Evolutionary conservation across 192 early-diverging fungal species (phyloP), one percentile per base, ranked within the genome.

Genomic region (Podila epicladia): DNA sequence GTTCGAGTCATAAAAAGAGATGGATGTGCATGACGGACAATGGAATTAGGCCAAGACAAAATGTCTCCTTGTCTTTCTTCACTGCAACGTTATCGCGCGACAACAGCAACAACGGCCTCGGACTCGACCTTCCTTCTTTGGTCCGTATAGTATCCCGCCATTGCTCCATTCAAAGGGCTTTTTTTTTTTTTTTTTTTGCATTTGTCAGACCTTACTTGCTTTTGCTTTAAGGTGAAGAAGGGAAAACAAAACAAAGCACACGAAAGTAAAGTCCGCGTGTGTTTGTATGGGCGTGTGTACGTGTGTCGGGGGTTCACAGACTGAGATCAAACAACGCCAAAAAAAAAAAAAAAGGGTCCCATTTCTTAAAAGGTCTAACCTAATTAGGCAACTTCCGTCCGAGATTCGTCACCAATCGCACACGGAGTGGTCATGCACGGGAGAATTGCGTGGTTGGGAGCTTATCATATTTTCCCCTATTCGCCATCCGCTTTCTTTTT

Each of bases 341-440:
- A 29, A 48, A 50, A 51, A 51, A 49, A 19, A 51, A 65, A 65
- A 65, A 31, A 1, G 32, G 9, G 4, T 8, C 5, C 15, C 22
- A 4, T 11, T 1, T 15, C 26, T 8, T n/a, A 15, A 19, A 0
- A 61, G 17, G 3, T 41, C 60, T 19, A 7, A 11, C 68, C 58
- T 41, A 29, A 70, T 61, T 61, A 62, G 68, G 68, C 7, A 70
- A 70, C n/a, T 70, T 9, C 51, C n/a, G 29, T 60, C 68, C 68
- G 68, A 70, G 68, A 70, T 70, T 62, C 31, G 29, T 70, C 68
- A 58, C 58, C 59, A 45, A 62, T 70, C 59, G 29, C 45, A 9
- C n/a, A 3, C 41, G 58, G 38, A 58, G 41, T 53, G 57, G 20
- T 53, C 29, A 35, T 55, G 9, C 32, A 45, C 11, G 5, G 22